Percentiles rank a stretch among this genome's conserved stretches.
These are phyloP conservation scores for Elsinoe necatrix DNA, from an alignment of 2,329 filamentous ascomycete species.

Conservation along the genomic window DNA sequence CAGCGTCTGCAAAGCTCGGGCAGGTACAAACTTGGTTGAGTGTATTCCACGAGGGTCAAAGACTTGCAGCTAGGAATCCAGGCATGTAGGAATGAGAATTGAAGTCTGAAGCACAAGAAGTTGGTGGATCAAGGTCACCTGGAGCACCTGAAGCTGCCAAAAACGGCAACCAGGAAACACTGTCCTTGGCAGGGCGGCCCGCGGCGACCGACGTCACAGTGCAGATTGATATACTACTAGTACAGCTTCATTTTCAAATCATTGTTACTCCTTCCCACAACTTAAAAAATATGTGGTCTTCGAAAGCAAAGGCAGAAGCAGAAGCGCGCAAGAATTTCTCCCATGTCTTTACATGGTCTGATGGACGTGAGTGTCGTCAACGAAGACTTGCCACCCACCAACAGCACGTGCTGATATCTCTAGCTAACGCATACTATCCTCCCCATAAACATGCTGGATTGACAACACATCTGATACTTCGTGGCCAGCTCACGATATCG, in stretches of 20 bases:
- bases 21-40: not conserved
- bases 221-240: conserved; percentile 18
- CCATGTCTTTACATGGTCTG: conserved; percentile 64
- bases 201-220: conserved; percentile 8
- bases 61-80: not conserved
- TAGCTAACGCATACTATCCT: conserved; percentile 57
- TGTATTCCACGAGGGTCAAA: not conserved
- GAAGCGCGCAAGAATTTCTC: conserved; percentile 60
- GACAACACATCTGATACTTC: conserved; percentile 61
- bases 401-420: conserved; percentile 11
- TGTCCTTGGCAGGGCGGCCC: not conserved
- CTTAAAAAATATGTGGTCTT: conserved; percentile 20
- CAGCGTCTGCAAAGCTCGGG: not conserved
- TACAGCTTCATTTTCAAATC: conserved; percentile 12
- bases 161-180: conserved; percentile 11
- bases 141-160: not conserved
- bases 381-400: conserved; percentile 12
- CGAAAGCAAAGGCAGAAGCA: conserved; percentile 45
- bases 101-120: not conserved
- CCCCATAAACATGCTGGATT: conserved; percentile 57
- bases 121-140: conserved; percentile 1
- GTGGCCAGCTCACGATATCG: conserved; percentile 56
- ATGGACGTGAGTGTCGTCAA: conserved; percentile 46
- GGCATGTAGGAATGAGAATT: not conserved
- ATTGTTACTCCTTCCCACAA: too few species aligned